Base-by-base conservation (phyloP, 2,329 filamentous ascomycete genomes). In the Fusarium sp. region DNA sequence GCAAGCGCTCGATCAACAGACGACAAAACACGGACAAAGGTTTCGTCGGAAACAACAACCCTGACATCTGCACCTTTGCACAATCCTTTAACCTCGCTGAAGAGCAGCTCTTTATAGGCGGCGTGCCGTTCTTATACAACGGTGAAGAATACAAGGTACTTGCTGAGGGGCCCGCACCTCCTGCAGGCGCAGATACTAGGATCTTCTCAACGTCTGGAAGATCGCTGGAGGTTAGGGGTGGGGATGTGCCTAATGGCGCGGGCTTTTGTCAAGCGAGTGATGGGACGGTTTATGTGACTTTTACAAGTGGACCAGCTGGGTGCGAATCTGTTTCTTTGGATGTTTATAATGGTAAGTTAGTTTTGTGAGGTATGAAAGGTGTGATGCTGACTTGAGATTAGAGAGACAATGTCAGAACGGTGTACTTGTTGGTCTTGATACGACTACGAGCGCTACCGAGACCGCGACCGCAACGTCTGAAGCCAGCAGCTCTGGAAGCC, bases 401-500 rank as follows among this genome's bases (percentile, higher is more conserved):
- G 57, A 56, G 4, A 33, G 20, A 9, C 40, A 56, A 14, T 60
- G 57, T 2, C 40, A 56, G 7, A 38, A 56, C 23, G 49, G 40
- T 12, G n/a, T 40, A 17, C 40, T 60, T 10, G 17, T 56, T 9
- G 57, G 57, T 17, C 4, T 30, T 13, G 57, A 37, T 8, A 20
- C 20, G 14, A 35, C 20, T 2, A n/a, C 20, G 5, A 35, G 30
- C 4, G 17, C 13, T 8, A 33, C 8, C 15, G 20, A 12, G 12
- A 46, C 30, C 8, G 10, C 20, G 20, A 20, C 15, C 8, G 7
- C 30, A 8, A 30, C 30, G 2, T 35, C 46, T 14, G 46, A 14
- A 3, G 6, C 0, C 7, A 14, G 18, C 11, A 35, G 15, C 2
- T 23, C 46, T 23, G 7, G 2, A 35, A 49, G n/a, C 1, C 5